phyloP scores from a whole-genome alignment of 2,329 filamentous ascomycete genomes.

The Zymoseptoria brevis region DNA sequence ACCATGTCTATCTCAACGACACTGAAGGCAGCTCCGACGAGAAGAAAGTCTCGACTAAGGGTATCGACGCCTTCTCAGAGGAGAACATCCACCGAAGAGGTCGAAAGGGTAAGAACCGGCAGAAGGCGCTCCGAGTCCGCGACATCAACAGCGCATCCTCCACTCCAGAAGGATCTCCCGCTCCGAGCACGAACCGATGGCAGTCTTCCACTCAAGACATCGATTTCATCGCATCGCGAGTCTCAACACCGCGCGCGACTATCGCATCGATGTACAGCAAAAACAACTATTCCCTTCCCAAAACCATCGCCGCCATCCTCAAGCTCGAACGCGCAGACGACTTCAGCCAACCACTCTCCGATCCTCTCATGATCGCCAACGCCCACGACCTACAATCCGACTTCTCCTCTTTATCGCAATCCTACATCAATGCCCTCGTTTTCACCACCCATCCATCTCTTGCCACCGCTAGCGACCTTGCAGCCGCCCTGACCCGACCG shows the following conservation, averaged over 20 bases:
- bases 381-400: conserved; percentile 48
- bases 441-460: conserved; percentile 50
- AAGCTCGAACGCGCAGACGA: conserved; percentile 18
- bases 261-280: conserved; percentile 53
- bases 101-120: conserved; percentile 40
- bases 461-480: conserved; percentile 52
- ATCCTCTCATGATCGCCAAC: conserved; percentile 28
- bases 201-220: conserved; percentile 49
- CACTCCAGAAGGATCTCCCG: conserved; percentile 17
- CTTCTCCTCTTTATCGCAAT: conserved; percentile 45
- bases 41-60: conserved; percentile 49
- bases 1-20: conserved; percentile 67
- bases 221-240: conserved; percentile 51
- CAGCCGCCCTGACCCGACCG: conserved; percentile 43
- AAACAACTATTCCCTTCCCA: conserved; percentile 47
- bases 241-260: conserved; percentile 38
- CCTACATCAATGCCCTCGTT: conserved; percentile 47
- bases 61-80: conserved; percentile 73
- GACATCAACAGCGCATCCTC: conserved; percentile 19
- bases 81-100: conserved; percentile 41
- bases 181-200: conserved; percentile 47
- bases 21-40: conserved; percentile 44
- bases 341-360: conserved; percentile 1
- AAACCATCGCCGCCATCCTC: conserved; percentile 50
- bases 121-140: conserved; percentile 29